These are phyloP conservation scores for Chaetoceros tenuissimus DNA, from an alignment of 108 stramenopile genomes.

Conservation along the genomic window DNA sequence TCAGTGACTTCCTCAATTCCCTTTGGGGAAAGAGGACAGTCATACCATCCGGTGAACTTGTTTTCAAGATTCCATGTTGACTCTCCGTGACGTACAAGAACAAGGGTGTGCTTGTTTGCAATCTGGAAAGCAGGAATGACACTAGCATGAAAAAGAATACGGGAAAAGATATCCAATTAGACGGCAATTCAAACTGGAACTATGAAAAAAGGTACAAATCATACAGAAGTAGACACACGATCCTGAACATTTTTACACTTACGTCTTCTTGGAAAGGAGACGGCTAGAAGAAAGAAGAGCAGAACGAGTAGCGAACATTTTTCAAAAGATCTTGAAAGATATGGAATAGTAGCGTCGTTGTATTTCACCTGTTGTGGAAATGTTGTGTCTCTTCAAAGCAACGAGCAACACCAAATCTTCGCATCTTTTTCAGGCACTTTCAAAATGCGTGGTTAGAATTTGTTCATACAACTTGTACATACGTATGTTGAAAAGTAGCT, in stretches of 20 bases:
- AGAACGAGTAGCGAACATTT: neutral
- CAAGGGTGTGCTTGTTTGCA: constrained; percentile 56
- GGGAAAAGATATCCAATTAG: neutral
- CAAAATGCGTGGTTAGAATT: too few relatives aligned
- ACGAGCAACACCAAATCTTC: too few relatives aligned
- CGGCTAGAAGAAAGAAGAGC: neutral
- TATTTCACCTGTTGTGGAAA: too few relatives aligned
- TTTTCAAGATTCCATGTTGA: constrained; percentile 96
- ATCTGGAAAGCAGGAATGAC: constrained; percentile 27
- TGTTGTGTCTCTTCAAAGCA: too few relatives aligned
- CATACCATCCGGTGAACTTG: constrained; percentile 97
- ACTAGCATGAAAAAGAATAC: neutral
- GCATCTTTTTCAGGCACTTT: too few relatives aligned
- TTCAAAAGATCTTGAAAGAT: too few relatives aligned
- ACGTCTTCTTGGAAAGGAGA: neutral
- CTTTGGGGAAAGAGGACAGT: constrained; percentile 86
- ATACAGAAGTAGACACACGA: neutral
- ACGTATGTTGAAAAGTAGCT: too few relatives aligned
- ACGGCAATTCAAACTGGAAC: neutral
- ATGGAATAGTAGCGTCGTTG: too few relatives aligned
- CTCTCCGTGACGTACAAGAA: constrained; percentile 92
- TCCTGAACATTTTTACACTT: neutral
- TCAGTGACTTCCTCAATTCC: constrained; percentile 86
- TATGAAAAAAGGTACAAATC: neutral
- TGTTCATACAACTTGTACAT: too few relatives aligned